Conservation (phyloP, 2,329 filamentous ascomycete genomes). For the Madurella mycetomatis region DNA sequence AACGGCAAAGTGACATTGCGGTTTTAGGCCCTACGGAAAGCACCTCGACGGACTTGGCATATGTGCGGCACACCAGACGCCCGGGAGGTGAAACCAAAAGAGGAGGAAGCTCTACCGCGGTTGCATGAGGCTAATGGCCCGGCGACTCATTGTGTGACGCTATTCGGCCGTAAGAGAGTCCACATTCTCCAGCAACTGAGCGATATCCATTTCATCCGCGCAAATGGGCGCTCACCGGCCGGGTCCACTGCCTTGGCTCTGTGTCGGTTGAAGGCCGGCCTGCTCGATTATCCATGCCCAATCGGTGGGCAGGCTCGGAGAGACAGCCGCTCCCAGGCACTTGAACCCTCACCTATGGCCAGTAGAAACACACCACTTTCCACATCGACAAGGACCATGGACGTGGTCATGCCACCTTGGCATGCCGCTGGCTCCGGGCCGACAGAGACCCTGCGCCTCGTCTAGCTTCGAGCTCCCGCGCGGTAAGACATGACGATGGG, state of each 20-base stretch:
- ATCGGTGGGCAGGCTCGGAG: slow-evolving; percentile 15
- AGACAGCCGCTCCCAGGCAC: slow-evolving; percentile 12
- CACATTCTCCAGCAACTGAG: slow-evolving; percentile 20
- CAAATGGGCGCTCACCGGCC: slow-evolving; percentile 20
- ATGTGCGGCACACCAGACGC: not conserved
- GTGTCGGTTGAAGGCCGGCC: slow-evolving; percentile 11
- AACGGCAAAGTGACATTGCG: not conserved
- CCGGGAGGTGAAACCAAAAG: slow-evolving; percentile 9
- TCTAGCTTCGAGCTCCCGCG: slow-evolving; percentile 12
- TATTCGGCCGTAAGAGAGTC: slow-evolving; percentile 13
- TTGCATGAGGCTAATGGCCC: slow-evolving; percentile 10
- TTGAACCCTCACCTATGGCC: slow-evolving; percentile 15
- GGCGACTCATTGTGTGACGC: slow-evolving; percentile 13
- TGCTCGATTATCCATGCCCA: slow-evolving; percentile 23
- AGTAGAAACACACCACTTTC: slow-evolving; percentile 8
- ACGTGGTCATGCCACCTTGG: slow-evolving; percentile 14
- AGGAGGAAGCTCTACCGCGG: slow-evolving; percentile 4
- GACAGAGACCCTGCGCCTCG: slow-evolving; percentile 7
- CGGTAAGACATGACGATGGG: slow-evolving; percentile 18
- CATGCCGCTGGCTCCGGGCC: slow-evolving; percentile 10
- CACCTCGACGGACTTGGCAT: not conserved
- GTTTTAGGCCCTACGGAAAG: not conserved
- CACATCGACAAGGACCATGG: slow-evolving; percentile 13
- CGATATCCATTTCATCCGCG: slow-evolving; percentile 24
- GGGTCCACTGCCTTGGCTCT: slow-evolving; percentile 20